phyloP scores from a whole-genome alignment of 768 basidiomycete genomes.

The Cubamyces sp. region DNA sequence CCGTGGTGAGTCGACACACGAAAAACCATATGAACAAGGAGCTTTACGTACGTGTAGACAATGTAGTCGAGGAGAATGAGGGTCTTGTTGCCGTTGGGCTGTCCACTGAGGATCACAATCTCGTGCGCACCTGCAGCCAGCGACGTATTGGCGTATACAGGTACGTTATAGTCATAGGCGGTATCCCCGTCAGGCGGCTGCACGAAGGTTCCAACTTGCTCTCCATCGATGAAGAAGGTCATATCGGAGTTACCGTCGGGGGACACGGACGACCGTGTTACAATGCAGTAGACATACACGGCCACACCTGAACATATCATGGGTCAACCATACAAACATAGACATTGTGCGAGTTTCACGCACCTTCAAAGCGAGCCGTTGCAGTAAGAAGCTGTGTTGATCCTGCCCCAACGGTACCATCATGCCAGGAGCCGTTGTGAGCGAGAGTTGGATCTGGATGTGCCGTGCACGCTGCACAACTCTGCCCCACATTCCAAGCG shows the following conservation, averaged over 20 bases:
- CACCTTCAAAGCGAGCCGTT: slow-evolving; percentile 42
- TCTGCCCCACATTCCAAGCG: slow-evolving; percentile 39
- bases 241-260: slow-evolving; percentile 40
- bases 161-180: slow-evolving; percentile 39
- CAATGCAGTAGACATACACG: slow-evolving; percentile 47
- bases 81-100: slow-evolving; percentile 34
- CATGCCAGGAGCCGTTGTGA: slow-evolving; percentile 41
- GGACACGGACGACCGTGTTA: slow-evolving; percentile 32
- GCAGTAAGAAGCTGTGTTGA: slow-evolving; percentile 34
- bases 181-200: slow-evolving; percentile 28
- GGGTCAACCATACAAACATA: background rate
- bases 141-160: slow-evolving; percentile 38
- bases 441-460: slow-evolving; percentile 28
- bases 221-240: slow-evolving; percentile 43
- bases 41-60: slow-evolving; percentile 41
- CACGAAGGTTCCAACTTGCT: slow-evolving; percentile 36
- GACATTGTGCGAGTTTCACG: background rate
- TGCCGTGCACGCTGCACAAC: slow-evolving; percentile 35
- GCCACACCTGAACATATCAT: slow-evolving; percentile 41
- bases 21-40: background rate
- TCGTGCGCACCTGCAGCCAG: slow-evolving; percentile 36
- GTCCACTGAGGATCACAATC: slow-evolving; percentile 41
- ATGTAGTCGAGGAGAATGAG: slow-evolving; percentile 44
- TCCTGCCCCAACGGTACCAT: slow-evolving; percentile 20
- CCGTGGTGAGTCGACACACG: background rate